A percentile compares a stretch with the other conserved stretches of the same genome.
phyloP scores from a whole-genome alignment of 1,139 yeast genomes.

The Lodderomyces parapsilosis region DNA sequence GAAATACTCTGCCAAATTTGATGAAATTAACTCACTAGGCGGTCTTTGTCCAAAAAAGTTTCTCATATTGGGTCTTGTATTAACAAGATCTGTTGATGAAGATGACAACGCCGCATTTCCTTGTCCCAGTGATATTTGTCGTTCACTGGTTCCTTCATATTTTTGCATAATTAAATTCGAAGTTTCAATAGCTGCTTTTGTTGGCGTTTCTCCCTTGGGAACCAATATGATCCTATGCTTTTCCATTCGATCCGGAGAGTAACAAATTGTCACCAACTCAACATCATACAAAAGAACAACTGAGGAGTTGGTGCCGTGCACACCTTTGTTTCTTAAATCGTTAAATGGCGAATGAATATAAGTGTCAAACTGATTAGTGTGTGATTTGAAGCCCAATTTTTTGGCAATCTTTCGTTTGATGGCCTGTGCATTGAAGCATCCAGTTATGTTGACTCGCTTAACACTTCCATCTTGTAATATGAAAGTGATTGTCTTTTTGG shows the following conservation, averaged over 20 bases:
- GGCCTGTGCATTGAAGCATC: constrained; percentile 79
- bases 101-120: constrained; percentile 17
- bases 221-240: constrained; percentile 74
- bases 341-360: constrained; percentile 29
- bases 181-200: constrained; percentile 60
- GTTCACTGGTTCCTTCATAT: constrained; percentile 21
- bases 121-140: neutral
- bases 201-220: constrained; percentile 61
- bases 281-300: constrained; percentile 66
- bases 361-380: constrained; percentile 42
- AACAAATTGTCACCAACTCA: constrained; percentile 80
- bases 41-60: constrained; percentile 88
- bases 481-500: constrained; percentile 55
- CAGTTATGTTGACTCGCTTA: constrained; percentile 70
- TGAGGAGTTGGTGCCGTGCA: constrained; percentile 13
- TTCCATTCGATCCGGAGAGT: constrained; percentile 68
- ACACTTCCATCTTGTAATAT: constrained; percentile 77
- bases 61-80: constrained; percentile 32
- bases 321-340: constrained; percentile 10
- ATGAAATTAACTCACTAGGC: constrained; percentile 86
- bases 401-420: constrained; percentile 71
- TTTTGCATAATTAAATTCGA: constrained; percentile 47
- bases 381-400: constrained; percentile 51
- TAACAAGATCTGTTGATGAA: constrained; percentile 19
- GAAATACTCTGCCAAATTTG: constrained; percentile 86